Evolutionary conservation across 2,329 filamentous ascomycete genomes (phyloP).

Genomic region (Basipetospora chlamydospora): DNA sequence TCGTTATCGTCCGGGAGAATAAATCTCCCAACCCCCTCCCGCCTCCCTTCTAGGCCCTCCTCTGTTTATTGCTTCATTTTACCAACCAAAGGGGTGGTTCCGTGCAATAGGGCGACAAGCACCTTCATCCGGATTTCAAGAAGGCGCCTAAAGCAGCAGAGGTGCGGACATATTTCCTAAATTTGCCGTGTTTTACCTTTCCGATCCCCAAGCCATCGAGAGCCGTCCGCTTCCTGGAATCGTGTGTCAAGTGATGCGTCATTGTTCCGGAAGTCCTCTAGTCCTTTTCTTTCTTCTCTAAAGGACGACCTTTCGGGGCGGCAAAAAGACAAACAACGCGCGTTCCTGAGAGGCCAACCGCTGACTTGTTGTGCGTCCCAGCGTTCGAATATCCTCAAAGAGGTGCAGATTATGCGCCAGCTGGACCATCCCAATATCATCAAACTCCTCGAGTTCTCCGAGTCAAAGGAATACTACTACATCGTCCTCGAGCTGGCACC

Average conservation of each 20-base stretch:
- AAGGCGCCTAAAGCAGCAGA: constrained; percentile 91
- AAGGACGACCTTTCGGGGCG: too few relatives aligned
- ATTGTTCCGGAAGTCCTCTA: not conserved
- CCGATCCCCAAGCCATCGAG: constrained; percentile 18
- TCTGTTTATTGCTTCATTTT: constrained; percentile 17
- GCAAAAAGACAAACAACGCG: not conserved
- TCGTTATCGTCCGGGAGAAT: not conserved
- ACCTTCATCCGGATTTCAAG: constrained; percentile 93
- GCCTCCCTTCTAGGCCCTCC: constrained; percentile 4
- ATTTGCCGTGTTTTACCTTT: not conserved
- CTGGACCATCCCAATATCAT: constrained; percentile 94
- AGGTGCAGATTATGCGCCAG: constrained; percentile 97
- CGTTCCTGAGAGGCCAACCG: too few relatives aligned
- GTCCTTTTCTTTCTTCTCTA: not conserved
- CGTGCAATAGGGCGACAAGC: constrained; percentile 62
- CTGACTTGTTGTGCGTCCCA: too few relatives aligned
- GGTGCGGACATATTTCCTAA: constrained; percentile 50
- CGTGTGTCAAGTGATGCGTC: constrained; percentile 13
- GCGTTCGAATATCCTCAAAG: constrained; percentile 95
- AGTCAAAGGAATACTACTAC: constrained; percentile 92
- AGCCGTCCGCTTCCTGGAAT: constrained; percentile 13
- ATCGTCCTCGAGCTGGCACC: constrained; percentile 91
- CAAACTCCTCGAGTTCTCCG: constrained; percentile 83
- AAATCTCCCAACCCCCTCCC: too few relatives aligned
- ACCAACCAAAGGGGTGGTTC: constrained; percentile 34